A percentile compares a stretch with the other conserved stretches of the same genome.
Conservation (phyloP, 768 basidiomycete genomes). For the Tricholoma bakamatsutake region DNA sequence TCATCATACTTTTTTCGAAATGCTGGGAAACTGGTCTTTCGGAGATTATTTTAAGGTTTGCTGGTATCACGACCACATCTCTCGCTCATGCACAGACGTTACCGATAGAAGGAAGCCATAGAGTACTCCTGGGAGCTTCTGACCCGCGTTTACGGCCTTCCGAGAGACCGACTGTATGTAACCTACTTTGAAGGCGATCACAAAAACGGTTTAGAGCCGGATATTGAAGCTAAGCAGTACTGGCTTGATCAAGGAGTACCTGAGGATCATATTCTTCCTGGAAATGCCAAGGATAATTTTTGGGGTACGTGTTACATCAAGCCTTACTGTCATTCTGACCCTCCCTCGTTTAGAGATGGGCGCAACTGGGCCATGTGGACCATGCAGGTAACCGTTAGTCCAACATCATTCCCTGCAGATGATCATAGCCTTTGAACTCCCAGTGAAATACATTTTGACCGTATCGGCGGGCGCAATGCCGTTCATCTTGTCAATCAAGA, state of each 20-base stretch:
- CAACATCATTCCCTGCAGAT: not conserved
- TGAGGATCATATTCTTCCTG: constrained; percentile 88
- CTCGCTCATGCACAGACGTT: constrained; percentile 2
- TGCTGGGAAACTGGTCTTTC: constrained; percentile 99
- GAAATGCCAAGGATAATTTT: constrained; percentile 96
- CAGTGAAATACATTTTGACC: constrained; percentile 95
- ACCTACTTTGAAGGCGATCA: constrained; percentile 96
- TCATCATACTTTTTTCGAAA: constrained; percentile 98
- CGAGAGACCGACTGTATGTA: constrained; percentile 89
- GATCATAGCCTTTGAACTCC: not conserved
- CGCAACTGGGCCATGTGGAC: constrained; percentile 95
- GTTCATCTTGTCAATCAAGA: constrained; percentile 91
- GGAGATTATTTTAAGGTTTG: constrained; percentile 98
- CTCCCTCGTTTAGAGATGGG: constrained; percentile 79
- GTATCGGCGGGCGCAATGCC: constrained; percentile 96
- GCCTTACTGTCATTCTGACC: constrained; percentile 2
- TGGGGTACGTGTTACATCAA: constrained; percentile 64
- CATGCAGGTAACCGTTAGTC: constrained; percentile 60
- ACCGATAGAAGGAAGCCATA: constrained; percentile 81
- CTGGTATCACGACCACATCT: constrained; percentile 5
- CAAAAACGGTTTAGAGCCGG: constrained; percentile 79
- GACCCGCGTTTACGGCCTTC: constrained; percentile 82
- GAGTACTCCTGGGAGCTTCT: constrained; percentile 92
- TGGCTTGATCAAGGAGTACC: constrained; percentile 89
- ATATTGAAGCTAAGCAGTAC: constrained; percentile 78